A percentile compares a stretch with the other conserved stretches of the same genome.
Conservation (phyloP, 352 stramenopile genomes). For the Phytopythium delawarense region DNA sequence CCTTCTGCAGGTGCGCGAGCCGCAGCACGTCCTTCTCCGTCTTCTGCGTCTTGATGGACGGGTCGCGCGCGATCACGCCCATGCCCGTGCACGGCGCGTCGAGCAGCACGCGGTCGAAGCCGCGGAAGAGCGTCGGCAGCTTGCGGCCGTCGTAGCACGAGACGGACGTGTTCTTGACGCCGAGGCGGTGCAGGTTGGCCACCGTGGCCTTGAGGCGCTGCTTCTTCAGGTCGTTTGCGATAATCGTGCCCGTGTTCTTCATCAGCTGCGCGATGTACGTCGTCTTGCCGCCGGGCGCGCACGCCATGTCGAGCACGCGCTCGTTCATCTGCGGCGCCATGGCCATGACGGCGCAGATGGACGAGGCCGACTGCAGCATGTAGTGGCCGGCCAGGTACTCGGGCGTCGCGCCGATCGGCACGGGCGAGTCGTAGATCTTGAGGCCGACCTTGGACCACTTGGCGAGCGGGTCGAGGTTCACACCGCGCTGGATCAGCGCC, state of each 20-base stretch:
- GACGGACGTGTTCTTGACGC: constrained; percentile 97
- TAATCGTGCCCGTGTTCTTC: constrained; percentile 98
- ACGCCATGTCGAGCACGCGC: constrained; percentile 97
- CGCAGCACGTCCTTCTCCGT: constrained; percentile 89
- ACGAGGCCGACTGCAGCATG: constrained; percentile 99
- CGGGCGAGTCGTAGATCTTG: constrained; percentile 97
- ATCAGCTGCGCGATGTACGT: constrained; percentile 99
- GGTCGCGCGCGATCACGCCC: constrained; percentile 98
- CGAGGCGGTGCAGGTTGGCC: constrained; percentile 98
- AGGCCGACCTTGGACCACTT: constrained; percentile 99
- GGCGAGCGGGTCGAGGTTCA: constrained; percentile 97
- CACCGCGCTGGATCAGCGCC: constrained; percentile 97
- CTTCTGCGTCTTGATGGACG: constrained; percentile 98
- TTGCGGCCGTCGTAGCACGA: constrained; percentile 97
- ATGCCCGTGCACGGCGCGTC: constrained; percentile 98
- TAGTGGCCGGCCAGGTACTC: constrained; percentile 99
- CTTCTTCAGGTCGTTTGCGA: constrained; percentile 99
- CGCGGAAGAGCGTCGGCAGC: constrained; percentile 91
- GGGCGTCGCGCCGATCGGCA: constrained; percentile 99
- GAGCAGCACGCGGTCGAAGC: constrained; percentile 98
- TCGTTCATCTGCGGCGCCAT: constrained; percentile 96
- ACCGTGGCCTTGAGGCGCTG: constrained; percentile 97
- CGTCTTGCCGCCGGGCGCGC: constrained; percentile 98
- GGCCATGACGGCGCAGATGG: constrained; percentile 98
- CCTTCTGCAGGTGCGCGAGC: constrained; percentile 98